Evolutionary conservation across 768 basidiomycete genomes (phyloP), one percentile per base, ranked within the genome.

Genomic region (Phylloporus sp.): DNA sequence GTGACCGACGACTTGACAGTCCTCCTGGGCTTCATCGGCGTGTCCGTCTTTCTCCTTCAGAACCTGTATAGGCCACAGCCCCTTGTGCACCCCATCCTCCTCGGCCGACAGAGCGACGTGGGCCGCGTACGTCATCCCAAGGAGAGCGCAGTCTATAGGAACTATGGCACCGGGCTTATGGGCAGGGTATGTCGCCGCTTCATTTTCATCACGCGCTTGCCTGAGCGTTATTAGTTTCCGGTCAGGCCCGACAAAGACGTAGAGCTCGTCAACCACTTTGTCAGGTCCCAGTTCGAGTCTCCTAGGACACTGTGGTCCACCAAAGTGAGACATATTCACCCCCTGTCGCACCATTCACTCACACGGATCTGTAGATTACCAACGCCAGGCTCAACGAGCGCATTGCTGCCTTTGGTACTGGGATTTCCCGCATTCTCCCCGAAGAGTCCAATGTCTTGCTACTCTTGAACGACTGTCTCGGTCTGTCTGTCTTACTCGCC

Each of bases 81-180:
- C 2, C 80, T 95, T 38, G 92, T 95, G 0, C 94, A 97, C 62
- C 94, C 94, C n/a, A 88, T 97, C 58, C 77, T 95, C 9, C 79
- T 97, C 1, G 93, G 94, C 7, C 76, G 92, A 45, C 94, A 97
- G 76, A 91, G 91, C 59, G 95, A 97, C 67, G 86, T 87, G 24
- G 85, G 84, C 12, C 78, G 85, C 45, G 90, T 94, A 4, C 76
- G 94, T 47, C 85, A 90, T 62, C 78, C 86, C 12, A 76, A 80
- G 8, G 88, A 95, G 72, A 93, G 90, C 60, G 90, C 91, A 0
- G 75, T 94, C 15, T 95, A 95, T 68, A 81, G 95, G 61, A 92
- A 90, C 72, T 97, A 94, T 75, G 81, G 87, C 13, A 91, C 88
- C 23, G 90, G 90, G 13, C 73, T 89, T 52, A 79, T 83, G 81